These are phyloP conservation scores for Phytomonas sp. DNA, from an alignment of 208 protist genomes.

Conservation along the genomic window DNA sequence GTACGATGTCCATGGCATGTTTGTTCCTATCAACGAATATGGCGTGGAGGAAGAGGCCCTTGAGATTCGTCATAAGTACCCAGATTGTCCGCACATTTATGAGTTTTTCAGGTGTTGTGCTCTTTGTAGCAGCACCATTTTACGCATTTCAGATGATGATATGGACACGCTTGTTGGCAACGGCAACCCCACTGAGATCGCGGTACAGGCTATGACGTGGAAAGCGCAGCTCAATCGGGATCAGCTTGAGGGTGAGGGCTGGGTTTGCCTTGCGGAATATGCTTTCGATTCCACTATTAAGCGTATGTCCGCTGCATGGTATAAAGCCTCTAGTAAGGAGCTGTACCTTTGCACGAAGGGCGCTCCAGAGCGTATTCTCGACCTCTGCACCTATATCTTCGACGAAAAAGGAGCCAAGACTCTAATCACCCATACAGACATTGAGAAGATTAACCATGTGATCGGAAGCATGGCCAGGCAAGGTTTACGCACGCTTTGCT, in stretches of 20 bases:
- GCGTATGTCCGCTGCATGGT: conserved; percentile 80
- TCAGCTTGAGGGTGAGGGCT: conserved; percentile 54
- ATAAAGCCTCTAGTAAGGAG: conserved; percentile 37
- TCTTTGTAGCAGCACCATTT: conserved; percentile 65
- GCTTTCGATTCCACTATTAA: conserved; percentile 85
- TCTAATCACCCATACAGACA: conserved; percentile 29
- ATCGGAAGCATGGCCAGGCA: conserved; percentile 55
- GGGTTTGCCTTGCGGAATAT: conserved; percentile 77
- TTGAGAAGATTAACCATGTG: conserved; percentile 29
- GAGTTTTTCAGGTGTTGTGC: conserved; percentile 74
- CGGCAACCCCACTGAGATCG: conserved; percentile 84
- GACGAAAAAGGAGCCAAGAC: conserved; percentile 25
- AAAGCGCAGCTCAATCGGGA: conserved; percentile 68
- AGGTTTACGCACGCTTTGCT: conserved; percentile 56
- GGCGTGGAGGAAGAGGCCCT: conserved; percentile 27
- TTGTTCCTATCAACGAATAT: conserved; percentile 29
- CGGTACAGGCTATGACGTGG: conserved; percentile 87
- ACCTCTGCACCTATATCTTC: conserved; percentile 52
- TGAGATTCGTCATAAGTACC: conserved; percentile 30
- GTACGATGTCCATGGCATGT: conserved; percentile 59
- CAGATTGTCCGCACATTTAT: conserved; percentile 36
- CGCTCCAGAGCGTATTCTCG: conserved; percentile 78
- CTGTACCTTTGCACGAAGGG: conserved; percentile 85
- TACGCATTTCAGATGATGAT: conserved; percentile 54
- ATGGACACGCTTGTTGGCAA: conserved; percentile 53